Evolutionary conservation across 306 rosid genomes (phyloP).

Genomic region (Cucurbita argyrosperma): DNA sequence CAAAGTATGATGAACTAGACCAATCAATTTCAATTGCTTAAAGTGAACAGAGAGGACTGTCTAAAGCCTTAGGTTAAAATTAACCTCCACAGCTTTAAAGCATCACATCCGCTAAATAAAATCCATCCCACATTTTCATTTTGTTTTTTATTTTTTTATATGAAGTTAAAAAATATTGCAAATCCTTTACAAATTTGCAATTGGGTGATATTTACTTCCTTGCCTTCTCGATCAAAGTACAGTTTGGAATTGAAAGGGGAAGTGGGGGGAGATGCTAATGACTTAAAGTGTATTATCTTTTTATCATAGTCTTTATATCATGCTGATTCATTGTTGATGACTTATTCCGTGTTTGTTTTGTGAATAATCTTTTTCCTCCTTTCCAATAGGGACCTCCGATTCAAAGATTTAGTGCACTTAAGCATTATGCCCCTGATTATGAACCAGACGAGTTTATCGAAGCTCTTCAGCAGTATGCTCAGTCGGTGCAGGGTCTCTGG

Average conservation of each 20-base stretch:
- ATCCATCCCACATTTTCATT: no score
- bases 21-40: not conserved
- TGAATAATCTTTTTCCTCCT: conserved; percentile 7
- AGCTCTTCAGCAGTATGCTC: conserved; percentile 49
- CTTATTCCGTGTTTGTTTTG: not conserved
- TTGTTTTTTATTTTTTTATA: not conserved
- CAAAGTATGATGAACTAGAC: not conserved
- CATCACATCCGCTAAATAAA: no score
- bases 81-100: not conserved
- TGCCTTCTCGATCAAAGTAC: not conserved
- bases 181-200: not conserved
- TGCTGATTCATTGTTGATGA: not conserved
- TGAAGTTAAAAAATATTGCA: not conserved
- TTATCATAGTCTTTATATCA: not conserved
- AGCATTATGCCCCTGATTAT: conserved; percentile 63
- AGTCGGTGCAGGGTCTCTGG: conserved; percentile 65
- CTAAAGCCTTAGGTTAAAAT: not conserved
- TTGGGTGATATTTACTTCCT: not conserved
- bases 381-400: conserved; percentile 45
- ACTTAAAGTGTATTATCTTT: not conserved
- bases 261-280: not conserved
- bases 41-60: no score
- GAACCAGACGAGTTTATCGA: conserved; percentile 35
- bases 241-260: not conserved
- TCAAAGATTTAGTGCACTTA: conserved; percentile 48